Percentiles rank a stretch among this genome's conserved stretches.
Conservation (phyloP, 140 eudicot species). For the Erigeron philadelphicus region DNA sequence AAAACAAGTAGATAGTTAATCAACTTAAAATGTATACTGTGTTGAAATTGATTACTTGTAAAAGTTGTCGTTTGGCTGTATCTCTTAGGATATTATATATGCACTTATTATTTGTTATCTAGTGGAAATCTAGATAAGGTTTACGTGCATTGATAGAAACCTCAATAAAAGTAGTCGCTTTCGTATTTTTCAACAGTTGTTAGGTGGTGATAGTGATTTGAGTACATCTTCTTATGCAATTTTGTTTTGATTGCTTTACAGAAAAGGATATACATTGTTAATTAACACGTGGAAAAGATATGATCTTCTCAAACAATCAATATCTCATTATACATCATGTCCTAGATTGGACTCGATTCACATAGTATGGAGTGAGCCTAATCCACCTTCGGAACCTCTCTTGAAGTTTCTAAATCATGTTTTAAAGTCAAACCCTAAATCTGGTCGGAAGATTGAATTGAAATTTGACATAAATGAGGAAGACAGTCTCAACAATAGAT, state of each 20-base stretch:
- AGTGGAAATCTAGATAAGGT: too few species aligned
- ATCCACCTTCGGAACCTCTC: slow-evolving; percentile 69
- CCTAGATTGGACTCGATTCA: slow-evolving; percentile 75
- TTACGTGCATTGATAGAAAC: too few species aligned
- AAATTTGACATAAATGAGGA: slow-evolving; percentile 71
- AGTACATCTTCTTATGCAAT: too few species aligned
- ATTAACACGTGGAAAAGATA: slow-evolving; percentile 91
- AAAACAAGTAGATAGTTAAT: too few species aligned
- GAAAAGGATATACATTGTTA: slow-evolving; percentile 72
- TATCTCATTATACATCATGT: slow-evolving; percentile 79
- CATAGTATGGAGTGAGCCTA: slow-evolving; percentile 89
- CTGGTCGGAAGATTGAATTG: slow-evolving; percentile 59
- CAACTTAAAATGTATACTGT: too few species aligned
- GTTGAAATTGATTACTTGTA: too few species aligned
- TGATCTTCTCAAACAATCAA: slow-evolving; percentile 84
- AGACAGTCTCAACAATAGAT: slow-evolving; percentile 89
- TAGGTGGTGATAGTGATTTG: too few species aligned
- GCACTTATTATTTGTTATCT: too few species aligned
- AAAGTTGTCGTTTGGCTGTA: too few species aligned
- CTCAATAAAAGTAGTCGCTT: too few species aligned
- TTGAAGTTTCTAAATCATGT: slow-evolving; percentile 47
- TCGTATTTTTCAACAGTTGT: too few species aligned
- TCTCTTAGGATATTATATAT: too few species aligned
- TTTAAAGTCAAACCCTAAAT: slow-evolving; percentile 39
- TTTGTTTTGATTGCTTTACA: slow-evolving; percentile 25